These are phyloP conservation scores for Solanum megistacrolobum DNA, from an alignment of 257 asterid species.

Conservation along the genomic window DNA sequence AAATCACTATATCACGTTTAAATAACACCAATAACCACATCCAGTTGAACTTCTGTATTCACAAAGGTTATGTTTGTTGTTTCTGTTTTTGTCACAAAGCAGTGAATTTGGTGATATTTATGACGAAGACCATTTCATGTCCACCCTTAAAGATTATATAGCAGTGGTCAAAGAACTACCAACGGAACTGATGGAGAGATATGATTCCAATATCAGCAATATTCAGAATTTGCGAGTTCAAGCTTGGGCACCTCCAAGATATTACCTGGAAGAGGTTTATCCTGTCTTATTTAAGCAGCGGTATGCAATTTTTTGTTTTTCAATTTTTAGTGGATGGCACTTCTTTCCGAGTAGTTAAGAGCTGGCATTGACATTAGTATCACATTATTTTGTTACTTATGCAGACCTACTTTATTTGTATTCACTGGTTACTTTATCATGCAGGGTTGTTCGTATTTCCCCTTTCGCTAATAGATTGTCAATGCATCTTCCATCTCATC, in stretches of 20 bases:
- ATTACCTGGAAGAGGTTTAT: conserved; percentile 60
- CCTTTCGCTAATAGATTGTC: conserved; percentile 85
- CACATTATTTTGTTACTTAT: neutral
- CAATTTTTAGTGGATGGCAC: neutral
- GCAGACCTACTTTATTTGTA: neutral
- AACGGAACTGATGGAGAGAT: conserved; percentile 49
- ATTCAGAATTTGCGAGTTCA: conserved; percentile 50
- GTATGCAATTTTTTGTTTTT: conserved; percentile 10
- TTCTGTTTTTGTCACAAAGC: conserved; percentile 13
- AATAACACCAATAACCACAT: neutral
- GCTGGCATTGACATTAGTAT: neutral
- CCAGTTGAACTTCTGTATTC: neutral
- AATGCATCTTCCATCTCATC: conserved; percentile 53
- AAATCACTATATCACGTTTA: neutral
- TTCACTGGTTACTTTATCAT: neutral
- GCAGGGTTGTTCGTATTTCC: conserved; percentile 74
- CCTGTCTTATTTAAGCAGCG: conserved; percentile 59
- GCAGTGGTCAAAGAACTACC: conserved; percentile 63
- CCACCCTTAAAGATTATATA: conserved; percentile 47
- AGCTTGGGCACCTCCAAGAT: conserved; percentile 75
- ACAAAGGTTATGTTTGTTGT: neutral
- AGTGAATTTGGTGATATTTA: conserved; percentile 76
- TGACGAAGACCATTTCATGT: conserved; percentile 67
- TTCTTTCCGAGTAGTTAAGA: neutral
- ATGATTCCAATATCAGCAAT: conserved; percentile 52